Evolutionary conservation across 2,329 filamentous ascomycete species (phyloP), one percentile per base, ranked within the genome.

Genomic region (Cladophialophora yegresii): DNA sequence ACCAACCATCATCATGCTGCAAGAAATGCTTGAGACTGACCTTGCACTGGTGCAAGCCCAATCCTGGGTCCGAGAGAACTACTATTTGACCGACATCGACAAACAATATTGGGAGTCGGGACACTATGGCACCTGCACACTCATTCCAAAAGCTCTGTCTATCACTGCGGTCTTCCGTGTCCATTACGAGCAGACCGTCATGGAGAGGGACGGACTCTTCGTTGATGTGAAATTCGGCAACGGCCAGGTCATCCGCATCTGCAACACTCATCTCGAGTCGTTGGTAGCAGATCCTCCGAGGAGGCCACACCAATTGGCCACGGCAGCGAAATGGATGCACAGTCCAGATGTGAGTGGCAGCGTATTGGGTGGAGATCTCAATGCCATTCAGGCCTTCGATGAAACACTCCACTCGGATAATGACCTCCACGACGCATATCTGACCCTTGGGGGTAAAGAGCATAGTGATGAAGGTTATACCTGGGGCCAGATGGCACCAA

Each of bases 201-300:
- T 85, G 77, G 78, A 80, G 51, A 77, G 84, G 5, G 84, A 87
- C 69, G 84, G 76, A 2, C 72, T 85, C 1, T 85, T 86, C 61
- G 77, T 85, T n/a, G 84, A 87, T 59, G 64, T 84, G 33, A 62
- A 66, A 0, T 60, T 81, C 23, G 62, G 69, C 9, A 53, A 55
- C 28, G 49, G 61, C 36, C 50, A 58, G 33, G 23, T 72, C 0
- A 67, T 86, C 5, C 78, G 84, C 3, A 70, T 86, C 3, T 84
- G 83, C 72, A 85, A 85, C 70, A 81, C 80, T 0, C 85, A 87
- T 70, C 81, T 87, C 3, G 85, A 87, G 71, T 85, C 82, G 2
- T 73, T 87, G 16, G 75, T 78, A 0, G 73, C 79, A 0, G 72
- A 80, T 4, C 83, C 82, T 0, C 82, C 83, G 0, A 73, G 78